These are phyloP conservation scores for Chlamydomonas asymmetrica DNA, from an alignment of 139 green algal species.

Conservation along the genomic window DNA sequence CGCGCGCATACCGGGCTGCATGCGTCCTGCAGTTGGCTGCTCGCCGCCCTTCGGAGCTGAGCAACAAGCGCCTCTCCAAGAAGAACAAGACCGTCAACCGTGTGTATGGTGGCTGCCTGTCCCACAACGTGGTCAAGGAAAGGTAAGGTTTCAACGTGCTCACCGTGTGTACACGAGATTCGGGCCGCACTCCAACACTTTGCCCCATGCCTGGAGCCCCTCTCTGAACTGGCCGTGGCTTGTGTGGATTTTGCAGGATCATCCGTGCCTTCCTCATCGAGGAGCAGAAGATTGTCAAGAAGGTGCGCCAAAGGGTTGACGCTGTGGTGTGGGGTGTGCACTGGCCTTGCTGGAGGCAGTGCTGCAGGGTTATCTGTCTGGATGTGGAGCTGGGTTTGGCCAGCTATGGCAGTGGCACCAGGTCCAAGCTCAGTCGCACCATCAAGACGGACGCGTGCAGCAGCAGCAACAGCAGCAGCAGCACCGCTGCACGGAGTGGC, in stretches of 20 bases:
- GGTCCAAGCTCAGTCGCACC: too few species aligned
- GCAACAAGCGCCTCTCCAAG: conserved; percentile 80
- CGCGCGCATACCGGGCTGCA: too few species aligned
- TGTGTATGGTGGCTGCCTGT: conserved; percentile 92
- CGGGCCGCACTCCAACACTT: not conserved
- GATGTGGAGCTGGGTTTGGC: not conserved
- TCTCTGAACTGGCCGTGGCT: not conserved
- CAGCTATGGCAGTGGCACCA: not conserved
- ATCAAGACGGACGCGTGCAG: not conserved
- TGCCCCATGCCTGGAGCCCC: not conserved
- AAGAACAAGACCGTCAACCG: conserved; percentile 94
- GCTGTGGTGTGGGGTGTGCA: too few species aligned
- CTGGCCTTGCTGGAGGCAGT: not conserved
- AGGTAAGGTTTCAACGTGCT: too few species aligned
- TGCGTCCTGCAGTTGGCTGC: conserved; percentile 55
- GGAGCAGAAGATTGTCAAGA: conserved; percentile 99
- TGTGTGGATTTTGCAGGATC: conserved; percentile 61
- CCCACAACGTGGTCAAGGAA: conserved; percentile 81
- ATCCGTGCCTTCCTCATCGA: conserved; percentile 96
- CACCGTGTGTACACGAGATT: not conserved
- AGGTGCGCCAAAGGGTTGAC: conserved; percentile 65
- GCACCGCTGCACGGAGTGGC: too few species aligned
- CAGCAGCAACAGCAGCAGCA: too few species aligned
- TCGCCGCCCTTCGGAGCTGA: conserved; percentile 63
- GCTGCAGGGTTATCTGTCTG: not conserved